Conservation (phyloP, 208 protist species). For the Leishmania guyanensis region DNA sequence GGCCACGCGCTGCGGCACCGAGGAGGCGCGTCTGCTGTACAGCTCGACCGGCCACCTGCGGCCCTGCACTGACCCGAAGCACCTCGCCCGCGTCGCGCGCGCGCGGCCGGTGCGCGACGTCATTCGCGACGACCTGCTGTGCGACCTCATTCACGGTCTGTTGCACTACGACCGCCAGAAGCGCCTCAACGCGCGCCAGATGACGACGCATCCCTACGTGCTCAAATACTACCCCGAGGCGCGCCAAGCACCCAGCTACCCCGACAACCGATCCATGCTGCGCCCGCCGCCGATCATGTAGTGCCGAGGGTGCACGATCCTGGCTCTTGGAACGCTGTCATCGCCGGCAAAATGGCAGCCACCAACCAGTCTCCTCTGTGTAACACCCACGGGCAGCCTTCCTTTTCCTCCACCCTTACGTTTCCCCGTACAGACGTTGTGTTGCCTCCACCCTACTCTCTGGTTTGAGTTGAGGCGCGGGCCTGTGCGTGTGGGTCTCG, state of each 20-base stretch:
- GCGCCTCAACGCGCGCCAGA: slow-evolving; percentile 67
- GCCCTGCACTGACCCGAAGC: slow-evolving; percentile 65
- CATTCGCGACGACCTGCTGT: slow-evolving; percentile 54
- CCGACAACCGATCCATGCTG: slow-evolving; percentile 57
- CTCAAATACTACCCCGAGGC: slow-evolving; percentile 83
- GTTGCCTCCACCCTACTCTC: slow-evolving; percentile 2
- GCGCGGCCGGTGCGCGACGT: slow-evolving; percentile 57
- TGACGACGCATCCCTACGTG: slow-evolving; percentile 78
- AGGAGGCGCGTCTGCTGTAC: slow-evolving; percentile 59
- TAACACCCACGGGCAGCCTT: neutral
- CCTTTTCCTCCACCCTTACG: neutral
- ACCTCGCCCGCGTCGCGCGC: slow-evolving; percentile 62
- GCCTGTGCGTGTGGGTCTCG: neutral
- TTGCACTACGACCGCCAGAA: slow-evolving; percentile 79
- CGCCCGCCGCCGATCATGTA: slow-evolving; percentile 51
- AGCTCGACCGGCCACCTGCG: slow-evolving; percentile 48
- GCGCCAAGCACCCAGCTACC: slow-evolving; percentile 59
- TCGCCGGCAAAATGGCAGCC: neutral
- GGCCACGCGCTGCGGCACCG: slow-evolving; percentile 41
- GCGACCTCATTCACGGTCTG: slow-evolving; percentile 66
- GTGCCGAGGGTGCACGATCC: neutral
- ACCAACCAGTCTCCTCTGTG: neutral
- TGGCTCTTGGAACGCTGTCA: neutral
- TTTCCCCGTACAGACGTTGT: neutral
- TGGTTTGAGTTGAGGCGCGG: neutral